A percentile compares a stretch with the other conserved stretches of the same genome.
Evolutionary conservation across 192 early-diverging fungal species (phyloP).

Genomic region (Linnemannia elongata): DNA sequence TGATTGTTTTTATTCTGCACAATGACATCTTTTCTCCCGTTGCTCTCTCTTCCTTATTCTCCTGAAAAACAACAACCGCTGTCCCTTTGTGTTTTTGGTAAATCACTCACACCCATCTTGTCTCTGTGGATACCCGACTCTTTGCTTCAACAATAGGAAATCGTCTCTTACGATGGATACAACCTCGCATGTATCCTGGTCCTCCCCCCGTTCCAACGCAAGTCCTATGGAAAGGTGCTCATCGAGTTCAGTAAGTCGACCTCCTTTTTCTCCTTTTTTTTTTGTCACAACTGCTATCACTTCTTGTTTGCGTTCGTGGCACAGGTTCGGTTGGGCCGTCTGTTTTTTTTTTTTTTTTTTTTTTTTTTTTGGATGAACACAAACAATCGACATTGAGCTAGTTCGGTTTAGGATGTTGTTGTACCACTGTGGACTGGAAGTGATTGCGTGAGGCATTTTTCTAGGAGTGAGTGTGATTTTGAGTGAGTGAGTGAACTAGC

Average conservation of each 20-base stretch:
- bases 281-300: not conserved
- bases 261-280: not conserved
- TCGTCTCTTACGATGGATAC: slow-evolving; percentile 83
- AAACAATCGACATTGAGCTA: not conserved
- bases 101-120: not conserved
- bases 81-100: not conserved
- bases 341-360: not conserved
- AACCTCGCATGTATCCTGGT: slow-evolving; percentile 94
- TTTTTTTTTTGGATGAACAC: too few species aligned
- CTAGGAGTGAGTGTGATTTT: not conserved
- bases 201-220: slow-evolving; percentile 88
- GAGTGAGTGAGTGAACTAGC: not conserved
- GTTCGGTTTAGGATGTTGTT: not conserved
- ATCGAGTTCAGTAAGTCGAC: slow-evolving; percentile 90
- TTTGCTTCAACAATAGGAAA: slow-evolving; percentile 71
- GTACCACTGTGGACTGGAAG: not conserved
- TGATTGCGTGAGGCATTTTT: too few species aligned
- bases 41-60: not conserved
- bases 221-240: slow-evolving; percentile 87
- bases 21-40: slow-evolving; percentile 1
- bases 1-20: not conserved
- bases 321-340: not conserved
- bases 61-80: not conserved
- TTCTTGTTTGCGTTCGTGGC: not conserved
- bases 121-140: not conserved